Evolutionary conservation across 495 filamentous ascomycete genomes (phyloP), one percentile per base, ranked within the genome.

Genomic region (Hypoxylon intermedium): DNA sequence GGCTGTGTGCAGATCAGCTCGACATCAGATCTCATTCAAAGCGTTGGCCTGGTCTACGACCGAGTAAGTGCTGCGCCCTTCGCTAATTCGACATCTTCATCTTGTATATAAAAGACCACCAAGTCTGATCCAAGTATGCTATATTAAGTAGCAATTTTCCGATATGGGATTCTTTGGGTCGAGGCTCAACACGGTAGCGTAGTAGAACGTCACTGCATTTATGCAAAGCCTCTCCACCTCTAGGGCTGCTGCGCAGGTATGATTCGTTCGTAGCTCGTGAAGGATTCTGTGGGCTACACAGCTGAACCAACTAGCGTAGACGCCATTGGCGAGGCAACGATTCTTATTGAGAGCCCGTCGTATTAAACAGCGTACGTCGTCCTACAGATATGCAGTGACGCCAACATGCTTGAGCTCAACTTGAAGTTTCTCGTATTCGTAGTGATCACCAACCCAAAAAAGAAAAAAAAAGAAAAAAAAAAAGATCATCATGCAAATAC

Each of bases 1-100:
- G 57, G 57, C 49, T 33, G 42, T 54, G 48, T 33, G 21, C n/a
- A n/a, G n/a, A 48, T 42, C 49, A 33, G 42, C 49, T 11, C 57
- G n/a, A n/a, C n/a, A n/a, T n/a, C n/a, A n/a, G n/a, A n/a, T n/a
- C n/a, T n/a, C n/a, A n/a, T n/a, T n/a, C n/a, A n/a, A n/a, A n/a
- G n/a, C n/a, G n/a, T n/a, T n/a, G n/a, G n/a, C n/a, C n/a, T n/a
- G n/a, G 4, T 26, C 24, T 26, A 26, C 24, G 24, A 26, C 24
- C 3, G 24, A 26, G 4, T 26, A n/a, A 26, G 24, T 26, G 24
- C 24, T 7, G 24, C 3, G 24, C 24, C 24, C 24, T 7, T 26
- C n/a, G 24, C 7, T 26, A 6, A 7, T 19, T 15, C 4, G 6
- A 38, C 13, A 38, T 37, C 34, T 37, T 15, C 34, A n/a, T 13